Evolutionary conservation across 148 eudicot genomes (phyloP), one percentile per base, ranked within the genome.

Genomic region (Camellia lanceoleosa): DNA sequence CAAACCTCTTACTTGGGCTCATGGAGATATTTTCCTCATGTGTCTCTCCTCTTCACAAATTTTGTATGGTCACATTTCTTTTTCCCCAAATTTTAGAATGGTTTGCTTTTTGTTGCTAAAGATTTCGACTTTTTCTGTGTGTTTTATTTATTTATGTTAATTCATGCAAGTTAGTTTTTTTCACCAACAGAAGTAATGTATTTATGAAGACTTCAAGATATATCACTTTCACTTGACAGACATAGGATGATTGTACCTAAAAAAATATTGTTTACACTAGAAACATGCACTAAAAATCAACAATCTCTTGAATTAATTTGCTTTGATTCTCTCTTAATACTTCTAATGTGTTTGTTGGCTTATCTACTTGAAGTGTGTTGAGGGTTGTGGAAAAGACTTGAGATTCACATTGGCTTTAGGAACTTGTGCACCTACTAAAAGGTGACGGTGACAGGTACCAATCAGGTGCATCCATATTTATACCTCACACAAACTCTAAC

Each of bases 1-100:
- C 83, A 94, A 91, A 79, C 99, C 99, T 78, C 88, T 95, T 23
- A 92, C 98, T 51, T 96, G 99, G 99, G 88, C 92, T 20, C 89
- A 92, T 87, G 99, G 99, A 76, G 99, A 96, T 86, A 83, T 96
- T 63, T 96, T 96, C 65, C 98, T 96, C 71, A 96, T 96, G 99
- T 96, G 99, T 73, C 98, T 96, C 79, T 91, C 99, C 14, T 96
- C 99, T 81, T 89, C 97, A 68, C 99, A 96, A 83, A 96, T 96
- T 86, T 77, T 96, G 99, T 96, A 76, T 75, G 99, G 80, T 75
- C 19, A 56, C 41, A 38, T 62, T 78, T 82, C 75, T 55, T 3
- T 55, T 47, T 54, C 55, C 30, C 68, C 44, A 68, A 15, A 7
- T 30, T 30, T 30, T 30, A 66, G 62, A 68, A 58, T 19, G 63